Conservation (phyloP, 176 grass and related monocot genomes). For the Pharus latifolius region DNA sequence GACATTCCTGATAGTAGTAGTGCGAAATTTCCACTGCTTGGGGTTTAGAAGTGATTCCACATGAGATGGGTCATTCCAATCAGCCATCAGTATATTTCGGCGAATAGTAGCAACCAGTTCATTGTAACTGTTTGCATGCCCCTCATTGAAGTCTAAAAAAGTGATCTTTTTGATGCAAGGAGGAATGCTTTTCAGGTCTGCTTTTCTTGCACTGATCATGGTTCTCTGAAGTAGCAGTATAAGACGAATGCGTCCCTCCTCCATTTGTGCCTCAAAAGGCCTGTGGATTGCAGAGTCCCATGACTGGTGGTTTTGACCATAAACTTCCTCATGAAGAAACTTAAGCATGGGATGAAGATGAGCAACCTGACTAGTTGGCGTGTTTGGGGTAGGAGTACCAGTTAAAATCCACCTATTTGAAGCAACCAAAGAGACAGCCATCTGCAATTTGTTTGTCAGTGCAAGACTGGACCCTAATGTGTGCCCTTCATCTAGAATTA, state of each 20-base stretch:
- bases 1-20: constrained; percentile 83
- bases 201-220: constrained; percentile 96
- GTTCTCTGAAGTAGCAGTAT: constrained; percentile 67
- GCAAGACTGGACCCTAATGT: constrained; percentile 85
- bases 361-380: constrained; percentile 84
- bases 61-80: constrained; percentile 99
- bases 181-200: constrained; percentile 82
- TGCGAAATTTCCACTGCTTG: constrained; percentile 93
- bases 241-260: constrained; percentile 60
- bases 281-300: constrained; percentile 78
- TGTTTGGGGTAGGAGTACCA: constrained; percentile 93
- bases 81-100: constrained; percentile 93
- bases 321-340: constrained; percentile 91
- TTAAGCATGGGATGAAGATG: constrained; percentile 94
- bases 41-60: constrained; percentile 94
- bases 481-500: constrained; percentile 97
- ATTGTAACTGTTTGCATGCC: constrained; percentile 86
- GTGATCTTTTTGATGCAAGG: constrained; percentile 77
- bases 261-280: constrained; percentile 79
- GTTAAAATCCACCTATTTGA: constrained; percentile 96
- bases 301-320: constrained; percentile 70
- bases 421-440: constrained; percentile 87
- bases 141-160: constrained; percentile 75
- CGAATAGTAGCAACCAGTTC: constrained; percentile 81
- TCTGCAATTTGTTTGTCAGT: constrained; percentile 90